Base-by-base conservation (phyloP, 495 filamentous ascomycete genomes). In the Aspergillus mulundensis region DNA sequence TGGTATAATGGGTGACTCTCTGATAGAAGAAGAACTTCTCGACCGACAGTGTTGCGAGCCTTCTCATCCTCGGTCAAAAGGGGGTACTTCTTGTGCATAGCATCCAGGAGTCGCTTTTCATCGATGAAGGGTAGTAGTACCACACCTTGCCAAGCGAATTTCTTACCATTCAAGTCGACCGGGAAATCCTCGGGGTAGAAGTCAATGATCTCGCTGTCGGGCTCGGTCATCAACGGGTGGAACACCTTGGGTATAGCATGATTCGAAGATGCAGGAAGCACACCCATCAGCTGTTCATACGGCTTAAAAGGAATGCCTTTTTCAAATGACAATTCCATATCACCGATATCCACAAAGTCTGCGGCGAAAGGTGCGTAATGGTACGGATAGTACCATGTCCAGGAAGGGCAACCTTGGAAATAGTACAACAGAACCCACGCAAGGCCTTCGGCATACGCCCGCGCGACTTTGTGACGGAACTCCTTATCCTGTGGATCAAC, bases 361-460 rank as follows among this genome's bases (percentile, higher is more conserved):
- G 91, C 87, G 1, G 95, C 94, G 72, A 97, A 97, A 11, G 94
- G 94, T 5, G 94, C 95, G 65, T 99, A 99, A 68, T 99, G 94
- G 66, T 97, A 93, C 1, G 94, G 94, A 64, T 96, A 99, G 66
- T 91, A 99, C 94, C 94, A 99, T 48, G 87, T 93, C 94, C 95
- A 97, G 2, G 90, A 95, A 11, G 95, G 90, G 63, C 94, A 97
- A 16, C 95, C 94, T 70, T 99, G 94, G 68, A 96, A 95, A 70
- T 99, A 99, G 66, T 99, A 99, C 16, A 87, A 77, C 21, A 99
- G 75, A n/a, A 97, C 94, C 94, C 95, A 99, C 32, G 87, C 87
- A n/a, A 97, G 81, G 44, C 94, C 94, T 75, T 96, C 89, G n/a
- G 91, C 90, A 69, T 99, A 99, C 15, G 87, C 82, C 46, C 85